phyloP scores from a whole-genome alignment of 2,329 filamentous ascomycete genomes.

The Stagonosporopsis cucurbitacearum region DNA sequence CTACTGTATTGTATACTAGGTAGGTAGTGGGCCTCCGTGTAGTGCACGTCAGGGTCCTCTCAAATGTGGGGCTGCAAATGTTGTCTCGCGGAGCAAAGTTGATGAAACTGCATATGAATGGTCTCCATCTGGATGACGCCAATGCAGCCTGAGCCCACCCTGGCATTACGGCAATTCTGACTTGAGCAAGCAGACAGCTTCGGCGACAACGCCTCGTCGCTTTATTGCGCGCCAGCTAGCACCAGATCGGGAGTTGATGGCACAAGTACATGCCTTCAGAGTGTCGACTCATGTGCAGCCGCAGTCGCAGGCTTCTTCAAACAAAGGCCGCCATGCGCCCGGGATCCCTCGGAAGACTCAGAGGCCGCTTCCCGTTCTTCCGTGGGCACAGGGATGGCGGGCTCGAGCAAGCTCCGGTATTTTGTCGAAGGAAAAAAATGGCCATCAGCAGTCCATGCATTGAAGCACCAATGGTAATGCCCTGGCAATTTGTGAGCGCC shows the following conservation, averaged over 20 bases:
- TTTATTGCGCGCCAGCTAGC: background rate
- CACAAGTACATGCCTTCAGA: background rate
- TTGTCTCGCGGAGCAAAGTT: background rate
- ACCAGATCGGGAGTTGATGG: background rate
- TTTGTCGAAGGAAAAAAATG: slow-evolving; percentile 16
- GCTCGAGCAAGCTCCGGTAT: slow-evolving; percentile 24
- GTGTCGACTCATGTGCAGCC: slow-evolving; percentile 4
- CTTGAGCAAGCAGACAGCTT: background rate
- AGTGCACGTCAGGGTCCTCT: background rate
- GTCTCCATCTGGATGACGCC: background rate
- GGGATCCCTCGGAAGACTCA: slow-evolving; percentile 29
- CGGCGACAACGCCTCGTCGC: background rate
- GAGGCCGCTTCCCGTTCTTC: slow-evolving; percentile 31
- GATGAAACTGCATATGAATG: background rate
- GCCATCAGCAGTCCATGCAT: slow-evolving; percentile 22
- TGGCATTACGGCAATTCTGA: background rate
- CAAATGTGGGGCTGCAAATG: background rate
- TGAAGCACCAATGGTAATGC: slow-evolving; percentile 19
- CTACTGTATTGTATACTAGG: background rate
- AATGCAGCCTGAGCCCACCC: background rate
- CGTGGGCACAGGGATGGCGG: slow-evolving; percentile 25
- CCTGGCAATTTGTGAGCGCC: slow-evolving; percentile 9
- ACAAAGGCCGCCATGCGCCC: slow-evolving; percentile 18
- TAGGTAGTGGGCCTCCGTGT: background rate
- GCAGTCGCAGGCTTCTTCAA: slow-evolving; percentile 4